A percentile compares a stretch with the other conserved stretches of the same genome.
Conservation (phyloP, 1,284 basidiomycete species). For the Sutorius eximius region DNA sequence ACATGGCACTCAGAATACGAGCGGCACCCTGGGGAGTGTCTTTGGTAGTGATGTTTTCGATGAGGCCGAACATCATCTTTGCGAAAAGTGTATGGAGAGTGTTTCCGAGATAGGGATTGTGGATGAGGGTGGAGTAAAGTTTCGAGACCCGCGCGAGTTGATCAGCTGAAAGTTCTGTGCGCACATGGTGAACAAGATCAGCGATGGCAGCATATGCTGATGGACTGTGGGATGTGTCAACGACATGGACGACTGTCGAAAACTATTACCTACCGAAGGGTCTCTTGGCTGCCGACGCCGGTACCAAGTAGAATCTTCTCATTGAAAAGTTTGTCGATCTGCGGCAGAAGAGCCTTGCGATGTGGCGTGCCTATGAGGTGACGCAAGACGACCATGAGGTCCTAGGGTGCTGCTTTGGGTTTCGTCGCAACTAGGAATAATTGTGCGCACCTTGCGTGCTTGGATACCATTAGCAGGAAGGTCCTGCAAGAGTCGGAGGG, state of each 20-base stretch:
- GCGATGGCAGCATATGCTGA: slow-evolving; percentile 88
- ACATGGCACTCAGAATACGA: slow-evolving; percentile 69
- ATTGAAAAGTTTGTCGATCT: slow-evolving; percentile 90
- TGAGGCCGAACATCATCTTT: slow-evolving; percentile 90
- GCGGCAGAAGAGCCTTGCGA: slow-evolving; percentile 77
- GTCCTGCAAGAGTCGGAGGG: slow-evolving; percentile 89
- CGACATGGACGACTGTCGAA: neutral
- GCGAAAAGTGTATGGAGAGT: slow-evolving; percentile 90
- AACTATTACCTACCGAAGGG: slow-evolving; percentile 57
- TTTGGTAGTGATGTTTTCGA: slow-evolving; percentile 82
- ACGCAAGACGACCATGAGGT: slow-evolving; percentile 90
- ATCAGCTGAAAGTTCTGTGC: slow-evolving; percentile 75
- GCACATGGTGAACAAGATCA: slow-evolving; percentile 92
- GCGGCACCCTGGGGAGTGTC: slow-evolving; percentile 68
- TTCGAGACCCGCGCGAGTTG: slow-evolving; percentile 85
- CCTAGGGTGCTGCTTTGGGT: slow-evolving; percentile 47
- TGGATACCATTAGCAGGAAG: slow-evolving; percentile 88
- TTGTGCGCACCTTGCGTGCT: slow-evolving; percentile 65
- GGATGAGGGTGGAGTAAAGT: slow-evolving; percentile 86
- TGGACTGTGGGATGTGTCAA: slow-evolving; percentile 49
- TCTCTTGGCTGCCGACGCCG: slow-evolving; percentile 80
- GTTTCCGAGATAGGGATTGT: slow-evolving; percentile 83
- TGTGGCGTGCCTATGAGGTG: slow-evolving; percentile 87
- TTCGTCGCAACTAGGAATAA: slow-evolving; percentile 1
- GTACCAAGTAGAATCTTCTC: slow-evolving; percentile 91